Evolutionary conservation across 2,329 filamentous ascomycete genomes (phyloP).

Genomic region (Rachicladosporium sp.): DNA sequence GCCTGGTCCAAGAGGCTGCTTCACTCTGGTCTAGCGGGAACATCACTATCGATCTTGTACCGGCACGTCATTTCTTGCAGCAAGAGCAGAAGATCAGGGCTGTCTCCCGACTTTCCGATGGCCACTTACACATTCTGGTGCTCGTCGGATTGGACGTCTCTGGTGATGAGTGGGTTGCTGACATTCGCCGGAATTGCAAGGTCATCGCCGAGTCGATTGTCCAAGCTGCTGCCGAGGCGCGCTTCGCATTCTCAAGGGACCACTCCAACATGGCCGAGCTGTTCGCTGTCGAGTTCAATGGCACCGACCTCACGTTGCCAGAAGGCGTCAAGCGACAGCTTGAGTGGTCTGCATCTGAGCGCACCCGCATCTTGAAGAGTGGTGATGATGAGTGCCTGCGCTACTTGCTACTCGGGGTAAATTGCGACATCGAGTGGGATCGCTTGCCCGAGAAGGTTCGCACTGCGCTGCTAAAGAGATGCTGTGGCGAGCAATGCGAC

Average conservation of each 20-base stretch:
- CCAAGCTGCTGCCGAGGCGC: constrained; percentile 6
- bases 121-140: constrained; percentile 10
- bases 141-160: constrained; percentile 7
- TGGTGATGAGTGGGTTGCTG: constrained; percentile 6
- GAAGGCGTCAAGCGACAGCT: constrained; percentile 10
- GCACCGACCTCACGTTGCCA: constrained; percentile 1
- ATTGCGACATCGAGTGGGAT: constrained; percentile 42
- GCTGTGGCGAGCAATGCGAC: constrained; percentile 27
- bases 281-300: constrained; percentile 4
- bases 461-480: constrained; percentile 27
- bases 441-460: constrained; percentile 35
- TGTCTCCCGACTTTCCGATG: constrained; percentile 5
- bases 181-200: constrained; percentile 9
- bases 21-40: constrained; percentile 16
- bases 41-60: constrained; percentile 11
- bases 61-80: constrained; percentile 7
- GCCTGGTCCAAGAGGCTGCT: constrained; percentile 24
- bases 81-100: constrained; percentile 7
- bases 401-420: constrained; percentile 32
- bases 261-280: constrained; percentile 8
- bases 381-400: constrained; percentile 31
- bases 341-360: constrained; percentile 22
- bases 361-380: constrained; percentile 25
- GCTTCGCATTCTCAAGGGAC: constrained; percentile 7
- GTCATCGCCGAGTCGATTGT: constrained; percentile 12